phyloP scores from a whole-genome alignment of 1,284 basidiomycete genomes.

The Mycena citricolor region DNA sequence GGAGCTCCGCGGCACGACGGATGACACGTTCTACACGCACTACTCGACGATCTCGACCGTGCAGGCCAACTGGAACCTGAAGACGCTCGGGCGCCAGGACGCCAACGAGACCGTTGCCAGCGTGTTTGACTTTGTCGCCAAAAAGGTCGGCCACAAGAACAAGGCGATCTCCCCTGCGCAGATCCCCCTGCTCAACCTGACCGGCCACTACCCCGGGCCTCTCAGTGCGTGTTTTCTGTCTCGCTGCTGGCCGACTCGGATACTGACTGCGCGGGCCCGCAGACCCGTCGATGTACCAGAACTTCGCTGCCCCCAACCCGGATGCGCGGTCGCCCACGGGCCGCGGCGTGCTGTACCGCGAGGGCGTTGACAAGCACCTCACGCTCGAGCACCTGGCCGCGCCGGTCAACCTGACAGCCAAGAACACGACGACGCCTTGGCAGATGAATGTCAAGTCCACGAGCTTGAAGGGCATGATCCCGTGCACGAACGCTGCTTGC shows the following conservation, averaged over 20 bases:
- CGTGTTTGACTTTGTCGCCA: slow-evolving; percentile 42
- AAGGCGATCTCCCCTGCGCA: slow-evolving; percentile 28
- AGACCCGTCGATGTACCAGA: slow-evolving; percentile 32
- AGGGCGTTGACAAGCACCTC: slow-evolving; percentile 31
- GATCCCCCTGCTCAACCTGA: slow-evolving; percentile 27
- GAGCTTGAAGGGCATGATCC: too few relatives aligned
- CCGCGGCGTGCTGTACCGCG: slow-evolving; percentile 33
- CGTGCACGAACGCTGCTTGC: too few relatives aligned
- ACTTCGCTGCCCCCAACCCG: slow-evolving; percentile 39
- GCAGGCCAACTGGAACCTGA: slow-evolving; percentile 64
- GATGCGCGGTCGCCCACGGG: slow-evolving; percentile 35
- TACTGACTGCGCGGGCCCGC: neutral
- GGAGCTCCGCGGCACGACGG: slow-evolving; percentile 43
- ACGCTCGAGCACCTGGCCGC: slow-evolving; percentile 29
- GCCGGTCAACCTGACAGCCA: slow-evolving; percentile 38
- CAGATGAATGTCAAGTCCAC: too few relatives aligned
- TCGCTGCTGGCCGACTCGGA: neutral
- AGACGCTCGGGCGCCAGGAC: slow-evolving; percentile 56
- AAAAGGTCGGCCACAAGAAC: slow-evolving; percentile 35
- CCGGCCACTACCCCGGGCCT: slow-evolving; percentile 23
- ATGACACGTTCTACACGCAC: slow-evolving; percentile 61
- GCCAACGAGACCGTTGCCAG: slow-evolving; percentile 36
- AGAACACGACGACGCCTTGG: slow-evolving; percentile 22
- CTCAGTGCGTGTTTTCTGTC: slow-evolving; percentile 22
- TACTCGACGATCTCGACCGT: slow-evolving; percentile 62